Evolutionary conservation across 495 filamentous ascomycete genomes (phyloP), one percentile per base, ranked within the genome.

Genomic region (Pyrenula aspistea): DNA sequence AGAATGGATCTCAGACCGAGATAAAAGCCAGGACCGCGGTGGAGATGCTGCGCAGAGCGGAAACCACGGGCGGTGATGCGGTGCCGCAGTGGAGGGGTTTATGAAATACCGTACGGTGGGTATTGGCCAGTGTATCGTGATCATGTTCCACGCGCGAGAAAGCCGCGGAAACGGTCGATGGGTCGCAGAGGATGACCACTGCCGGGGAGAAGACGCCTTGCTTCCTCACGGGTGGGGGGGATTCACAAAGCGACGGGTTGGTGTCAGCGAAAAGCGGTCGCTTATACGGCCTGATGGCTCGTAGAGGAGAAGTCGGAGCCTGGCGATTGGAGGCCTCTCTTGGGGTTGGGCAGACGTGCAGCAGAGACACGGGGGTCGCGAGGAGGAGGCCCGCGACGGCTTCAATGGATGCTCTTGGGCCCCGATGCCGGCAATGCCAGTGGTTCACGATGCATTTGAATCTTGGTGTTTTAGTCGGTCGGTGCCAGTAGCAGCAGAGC

Each of bases 331-430:
- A 70, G 72, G 73, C 73, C 74, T 68, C 64, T 65, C 59, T 55
- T 59, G 56, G 47, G 60, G 63, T 76, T 76, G 73, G 73, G 73
- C 73, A 76, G 69, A 71, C 72, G 57, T 76, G 73, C 73, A 72
- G 53, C 31, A 55, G 31, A 42, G 54, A 25, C 24, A 36, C 48
- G 55, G 31, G 25, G 42, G 20, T 3, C 52, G 55, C 8, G 55
- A 53, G 19, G 10, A 49, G 31, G 31, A 15, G 8, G 31, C 31
- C 31, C 15, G 31, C 8, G 31, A 42, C 8, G 4, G 31, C 8
- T 42, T 42, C 31, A 42, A 4, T 42, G 31, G 31, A 4, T 42
- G 4, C 31, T 42, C 31, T 4, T 15, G 31, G 31, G 31, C 8
- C 31, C 31, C 4, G 31, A 42, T 42, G 31, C 31, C 31, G 31